A percentile compares a stretch with the other conserved stretches of the same genome.
These are phyloP conservation scores for Phytophthora podocarpi DNA, from an alignment of 352 stramenopile species.

Conservation along the genomic window DNA sequence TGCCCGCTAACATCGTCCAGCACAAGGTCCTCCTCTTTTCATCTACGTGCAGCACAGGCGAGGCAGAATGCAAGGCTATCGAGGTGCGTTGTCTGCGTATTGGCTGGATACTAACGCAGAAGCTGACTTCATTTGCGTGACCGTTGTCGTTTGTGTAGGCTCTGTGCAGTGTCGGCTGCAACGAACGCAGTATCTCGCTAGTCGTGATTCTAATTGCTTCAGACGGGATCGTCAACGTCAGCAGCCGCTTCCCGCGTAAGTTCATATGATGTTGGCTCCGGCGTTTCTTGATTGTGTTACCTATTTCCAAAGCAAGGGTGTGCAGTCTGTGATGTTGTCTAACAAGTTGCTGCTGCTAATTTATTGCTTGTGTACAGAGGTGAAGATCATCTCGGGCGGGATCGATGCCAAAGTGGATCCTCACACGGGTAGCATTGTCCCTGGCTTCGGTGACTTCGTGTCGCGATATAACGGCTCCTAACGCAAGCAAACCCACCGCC, in stretches of 20 bases:
- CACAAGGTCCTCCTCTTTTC: constrained; percentile 48
- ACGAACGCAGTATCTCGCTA: constrained; percentile 44
- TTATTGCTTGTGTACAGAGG: constrained; percentile 18
- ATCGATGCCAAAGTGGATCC: constrained; percentile 38
- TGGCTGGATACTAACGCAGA: background rate
- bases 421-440: constrained; percentile 28
- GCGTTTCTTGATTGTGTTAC: too few relatives aligned
- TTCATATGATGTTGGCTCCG: background rate
- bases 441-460: constrained; percentile 52
- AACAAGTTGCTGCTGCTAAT: too few relatives aligned
- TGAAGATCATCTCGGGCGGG: constrained; percentile 43
- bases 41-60: constrained; percentile 31
- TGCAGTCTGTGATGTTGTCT: too few relatives aligned
- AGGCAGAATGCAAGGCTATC: constrained; percentile 39
- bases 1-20: constrained; percentile 39
- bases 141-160: constrained; percentile 17
- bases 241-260: constrained; percentile 46
- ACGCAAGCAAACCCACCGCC: too few relatives aligned
- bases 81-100: constrained; percentile 23
- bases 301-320: too few relatives aligned
- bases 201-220: constrained; percentile 40
- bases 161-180: constrained; percentile 36
- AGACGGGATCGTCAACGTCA: constrained; percentile 36
- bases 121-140: background rate
- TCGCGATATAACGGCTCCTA: constrained; percentile 49